Percentiles rank a stretch among this genome's conserved stretches.
Evolutionary conservation across 2,329 filamentous ascomycete species (phyloP).

Genomic region (Aspergillus costaricaensis): DNA sequence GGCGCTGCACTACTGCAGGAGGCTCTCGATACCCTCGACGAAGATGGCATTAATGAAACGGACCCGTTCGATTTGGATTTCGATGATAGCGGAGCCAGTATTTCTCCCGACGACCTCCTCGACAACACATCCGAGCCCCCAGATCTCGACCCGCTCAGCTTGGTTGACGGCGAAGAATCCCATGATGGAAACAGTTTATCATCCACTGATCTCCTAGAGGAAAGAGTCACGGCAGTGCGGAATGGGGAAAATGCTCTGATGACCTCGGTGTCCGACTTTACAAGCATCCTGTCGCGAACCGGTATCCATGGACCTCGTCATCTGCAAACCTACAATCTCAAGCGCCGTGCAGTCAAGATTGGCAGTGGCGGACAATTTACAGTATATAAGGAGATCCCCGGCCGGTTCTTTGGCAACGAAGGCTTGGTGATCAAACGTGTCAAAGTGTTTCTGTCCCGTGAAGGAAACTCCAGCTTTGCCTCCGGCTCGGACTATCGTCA

Average conservation of each 20-base stretch:
- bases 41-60: neutral
- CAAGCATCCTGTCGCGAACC: slow-evolving; percentile 28
- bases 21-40: neutral
- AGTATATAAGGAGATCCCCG: slow-evolving; percentile 25
- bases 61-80: neutral
- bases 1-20: neutral
- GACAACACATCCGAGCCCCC: neutral
- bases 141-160: neutral
- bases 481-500: slow-evolving; percentile 26
- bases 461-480: slow-evolving; percentile 23
- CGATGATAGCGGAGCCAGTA: neutral
- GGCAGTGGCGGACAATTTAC: slow-evolving; percentile 31
- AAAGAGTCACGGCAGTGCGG: slow-evolving; percentile 27
- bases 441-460: slow-evolving; percentile 27
- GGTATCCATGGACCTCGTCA: slow-evolving; percentile 30
- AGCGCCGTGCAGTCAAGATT: slow-evolving; percentile 26
- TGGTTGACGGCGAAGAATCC: slow-evolving; percentile 9
- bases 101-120: neutral
- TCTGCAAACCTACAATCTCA: slow-evolving; percentile 25
- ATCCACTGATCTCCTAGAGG: slow-evolving; percentile 26
- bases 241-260: slow-evolving; percentile 28
- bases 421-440: slow-evolving; percentile 32
- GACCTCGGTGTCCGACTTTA: slow-evolving; percentile 31
- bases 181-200: neutral
- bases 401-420: slow-evolving; percentile 17